phyloP scores from a whole-genome alignment of 306 rosid species.

The Inga laurina region DNA sequence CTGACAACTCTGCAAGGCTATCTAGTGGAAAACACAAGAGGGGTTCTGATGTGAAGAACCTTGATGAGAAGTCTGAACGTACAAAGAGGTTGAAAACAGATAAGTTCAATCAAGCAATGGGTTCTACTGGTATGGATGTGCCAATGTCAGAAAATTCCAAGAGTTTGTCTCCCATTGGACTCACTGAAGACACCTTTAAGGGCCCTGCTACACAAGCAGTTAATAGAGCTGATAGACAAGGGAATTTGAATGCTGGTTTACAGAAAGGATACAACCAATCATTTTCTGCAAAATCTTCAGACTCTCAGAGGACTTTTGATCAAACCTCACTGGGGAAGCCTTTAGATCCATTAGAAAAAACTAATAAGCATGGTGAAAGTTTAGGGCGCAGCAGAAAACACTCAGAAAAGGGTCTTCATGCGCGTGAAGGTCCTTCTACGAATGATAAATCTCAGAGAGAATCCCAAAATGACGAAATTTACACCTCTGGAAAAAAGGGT shows the following conservation, averaged over 20 bases:
- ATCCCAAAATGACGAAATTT: conserved; percentile 51
- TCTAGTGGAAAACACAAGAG: conserved; percentile 69
- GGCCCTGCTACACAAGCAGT: conserved; percentile 45
- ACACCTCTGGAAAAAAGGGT: conserved; percentile 53
- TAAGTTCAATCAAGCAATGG: conserved; percentile 37
- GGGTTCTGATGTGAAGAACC: conserved; percentile 53
- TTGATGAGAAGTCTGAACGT: conserved; percentile 54
- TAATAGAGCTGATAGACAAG: conserved; percentile 63
- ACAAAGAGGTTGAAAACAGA: conserved; percentile 65
- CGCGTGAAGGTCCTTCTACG: conserved; percentile 43
- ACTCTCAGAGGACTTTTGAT: conserved; percentile 60
- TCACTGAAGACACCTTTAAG: conserved; percentile 52
- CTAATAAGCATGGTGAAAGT: conserved; percentile 56
- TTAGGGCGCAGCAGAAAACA: conserved; percentile 54
- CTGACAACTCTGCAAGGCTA: conserved; percentile 70
- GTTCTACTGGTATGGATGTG: conserved; percentile 55
- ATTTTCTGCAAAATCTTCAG: conserved; percentile 62
- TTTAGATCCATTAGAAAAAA: conserved; percentile 54
- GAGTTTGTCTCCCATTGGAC: conserved; percentile 56
- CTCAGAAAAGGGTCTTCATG: conserved; percentile 56
- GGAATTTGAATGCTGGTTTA: conserved; percentile 51
- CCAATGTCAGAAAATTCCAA: conserved; percentile 49
- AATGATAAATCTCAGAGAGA: conserved; percentile 60
- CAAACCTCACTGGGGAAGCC: conserved; percentile 51
- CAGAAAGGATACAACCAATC: conserved; percentile 59